Conservation (phyloP, 495 filamentous ascomycete genomes). For the Aspergillus wentii region DNA sequence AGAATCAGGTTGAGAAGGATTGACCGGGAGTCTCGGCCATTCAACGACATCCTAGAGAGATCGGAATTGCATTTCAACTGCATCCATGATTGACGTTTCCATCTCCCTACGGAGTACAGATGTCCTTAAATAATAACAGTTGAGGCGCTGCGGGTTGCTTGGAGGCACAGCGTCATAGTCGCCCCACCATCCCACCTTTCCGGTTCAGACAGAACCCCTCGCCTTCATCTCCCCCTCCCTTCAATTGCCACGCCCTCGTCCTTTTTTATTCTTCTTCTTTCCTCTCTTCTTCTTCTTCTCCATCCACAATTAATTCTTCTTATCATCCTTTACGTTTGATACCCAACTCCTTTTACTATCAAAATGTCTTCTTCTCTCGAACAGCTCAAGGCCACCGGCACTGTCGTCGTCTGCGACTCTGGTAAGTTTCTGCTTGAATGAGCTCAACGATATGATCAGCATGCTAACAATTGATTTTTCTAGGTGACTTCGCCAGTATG, state of each 20-base stretch:
- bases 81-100: no score
- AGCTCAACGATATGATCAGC: slow-evolving; percentile 4
- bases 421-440: slow-evolving; percentile 54
- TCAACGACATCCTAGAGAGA: no score
- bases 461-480: slow-evolving; percentile 6
- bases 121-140: no score
- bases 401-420: slow-evolving; percentile 94
- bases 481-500: slow-evolving; percentile 76
- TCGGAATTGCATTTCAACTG: no score
- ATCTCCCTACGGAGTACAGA: no score
- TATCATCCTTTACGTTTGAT: slow-evolving; percentile 1
- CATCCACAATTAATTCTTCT: slow-evolving; percentile 1
- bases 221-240: slow-evolving; percentile 6
- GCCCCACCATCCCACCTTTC: slow-evolving; percentile 33
- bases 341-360: no score
- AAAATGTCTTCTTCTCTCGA: slow-evolving; percentile 86
- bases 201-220: no score
- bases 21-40: no score
- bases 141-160: background rate
- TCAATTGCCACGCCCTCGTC: slow-evolving; percentile 23
- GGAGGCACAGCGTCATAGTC: slow-evolving; percentile 23
- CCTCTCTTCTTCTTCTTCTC: slow-evolving; percentile 11
- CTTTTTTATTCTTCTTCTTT: slow-evolving; percentile 8
- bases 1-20: no score
- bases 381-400: slow-evolving; percentile 94